Base-by-base conservation (phyloP, 75 land plant species). In the Pinus taeda region DNA sequence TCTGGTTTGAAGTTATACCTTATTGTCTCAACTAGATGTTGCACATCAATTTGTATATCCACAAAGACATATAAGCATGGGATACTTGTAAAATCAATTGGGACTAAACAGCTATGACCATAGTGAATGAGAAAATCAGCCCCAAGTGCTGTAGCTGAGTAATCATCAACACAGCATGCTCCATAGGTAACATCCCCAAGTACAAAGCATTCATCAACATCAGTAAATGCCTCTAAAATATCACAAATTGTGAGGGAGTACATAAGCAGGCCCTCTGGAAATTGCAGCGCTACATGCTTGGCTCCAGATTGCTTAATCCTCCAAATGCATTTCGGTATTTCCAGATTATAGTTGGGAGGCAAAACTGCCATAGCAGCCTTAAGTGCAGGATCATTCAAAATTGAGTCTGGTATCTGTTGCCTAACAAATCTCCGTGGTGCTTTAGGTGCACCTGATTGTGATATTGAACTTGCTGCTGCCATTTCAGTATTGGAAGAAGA, bases 181-280 rank as follows among this genome's bases (percentile, higher is more conserved):
- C 99, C 99, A 78, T 92, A 96, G 39, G 99, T 92, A 59, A 93
- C 98, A 65, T 96, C 99, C 49, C 93, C 99, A 65, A 96, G 90
- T 60, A 96, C 87, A 86, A 96, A 86, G 84, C 97, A 92, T 60
- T 94, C 90, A 60, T 87, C 80, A 75, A 74, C 91, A 57, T 72
- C 81, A 29, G 90, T 82, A 76, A 93, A 89, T 76, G 77, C 22
- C 29, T 81, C 85, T 77, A 96, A 78, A 71, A 96, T 92, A 81
- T 96, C 99, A 79, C 93, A 85, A 78, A 90, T 77, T 61, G 86
- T 59, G 79, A 90, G 93, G 57, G 99, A 83, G 87, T 85, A 96
- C 98, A 96, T 88, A 59, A 94, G 90, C 45, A 96, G 82, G 57
- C 99, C 99, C 63, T 96, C 99, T 9, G 99, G 99, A 69, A 96